phyloP scores from a whole-genome alignment of 1,139 yeast genomes.

The Protomyces arabidopsidicola region DNA sequence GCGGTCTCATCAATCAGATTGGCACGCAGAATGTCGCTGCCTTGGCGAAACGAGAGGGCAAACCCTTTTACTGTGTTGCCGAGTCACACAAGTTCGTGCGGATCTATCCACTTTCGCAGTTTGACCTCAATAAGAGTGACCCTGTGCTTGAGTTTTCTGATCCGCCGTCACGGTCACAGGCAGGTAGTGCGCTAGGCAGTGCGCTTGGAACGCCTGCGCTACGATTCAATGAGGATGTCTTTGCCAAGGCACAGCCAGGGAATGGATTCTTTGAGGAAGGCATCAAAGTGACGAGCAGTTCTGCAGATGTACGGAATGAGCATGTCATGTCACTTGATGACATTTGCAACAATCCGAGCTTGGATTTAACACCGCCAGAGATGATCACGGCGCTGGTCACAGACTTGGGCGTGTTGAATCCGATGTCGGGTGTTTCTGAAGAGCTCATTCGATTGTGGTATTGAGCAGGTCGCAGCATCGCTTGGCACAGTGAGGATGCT shows the following conservation, averaged over 20 bases:
- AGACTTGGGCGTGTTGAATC: constrained; percentile 92
- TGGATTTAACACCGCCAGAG: constrained; percentile 95
- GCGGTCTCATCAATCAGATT: constrained; percentile 93
- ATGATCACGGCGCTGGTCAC: constrained; percentile 93
- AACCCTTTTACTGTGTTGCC: constrained; percentile 90
- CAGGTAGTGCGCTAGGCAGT: constrained; percentile 12
- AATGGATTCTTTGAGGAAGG: background rate
- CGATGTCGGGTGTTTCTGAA: constrained; percentile 87
- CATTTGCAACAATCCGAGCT: constrained; percentile 46
- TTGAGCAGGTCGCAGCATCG: background rate
- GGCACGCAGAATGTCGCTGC: constrained; percentile 96
- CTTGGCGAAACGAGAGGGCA: constrained; percentile 80
- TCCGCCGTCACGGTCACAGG: constrained; percentile 33
- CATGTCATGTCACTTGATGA: constrained; percentile 35
- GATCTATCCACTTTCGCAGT: constrained; percentile 88
- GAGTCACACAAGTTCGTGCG: constrained; percentile 92
- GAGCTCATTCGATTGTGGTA: constrained; percentile 82
- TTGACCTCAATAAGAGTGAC: constrained; percentile 69
- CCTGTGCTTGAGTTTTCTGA: constrained; percentile 40
- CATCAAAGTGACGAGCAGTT: constrained; percentile 13
- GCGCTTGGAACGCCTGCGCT: constrained; percentile 25
- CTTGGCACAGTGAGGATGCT: too few relatives aligned
- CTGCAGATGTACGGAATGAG: constrained; percentile 23
- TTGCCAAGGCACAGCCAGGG: background rate
- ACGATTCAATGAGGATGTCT: background rate